Percentiles rank a stretch among this genome's conserved stretches.
phyloP scores from a whole-genome alignment of 1,284 basidiomycete species.

The Cutaneotrichosporon cavernicola region DNA sequence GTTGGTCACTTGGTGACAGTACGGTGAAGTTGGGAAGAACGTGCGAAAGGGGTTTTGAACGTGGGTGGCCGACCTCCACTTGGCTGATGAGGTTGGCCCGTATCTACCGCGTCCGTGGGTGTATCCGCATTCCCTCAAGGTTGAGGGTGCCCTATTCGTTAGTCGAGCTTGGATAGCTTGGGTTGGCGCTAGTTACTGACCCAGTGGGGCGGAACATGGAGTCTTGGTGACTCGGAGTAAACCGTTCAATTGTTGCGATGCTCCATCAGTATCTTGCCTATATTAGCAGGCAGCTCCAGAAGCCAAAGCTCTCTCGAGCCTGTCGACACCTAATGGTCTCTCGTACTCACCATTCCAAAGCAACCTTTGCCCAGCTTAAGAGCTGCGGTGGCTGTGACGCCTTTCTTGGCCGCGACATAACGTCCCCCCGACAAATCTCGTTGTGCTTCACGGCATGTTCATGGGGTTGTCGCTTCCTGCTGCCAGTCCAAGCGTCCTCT shows the following conservation, averaged over 20 bases:
- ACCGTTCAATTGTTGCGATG: background rate
- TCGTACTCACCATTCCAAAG: too few species aligned
- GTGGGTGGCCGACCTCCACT: conserved; percentile 9
- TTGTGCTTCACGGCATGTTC: too few species aligned
- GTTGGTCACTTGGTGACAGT: conserved; percentile 5
- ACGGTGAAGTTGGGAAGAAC: conserved; percentile 1
- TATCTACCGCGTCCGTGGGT: background rate
- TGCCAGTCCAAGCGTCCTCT: too few species aligned
- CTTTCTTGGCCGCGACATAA: too few species aligned
- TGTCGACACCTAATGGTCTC: too few species aligned
- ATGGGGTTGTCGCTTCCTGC: too few species aligned
- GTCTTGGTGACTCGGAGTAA: background rate
- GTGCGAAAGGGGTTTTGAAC: conserved; percentile 7
- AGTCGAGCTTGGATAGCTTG: background rate
- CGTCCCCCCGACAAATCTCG: too few species aligned
- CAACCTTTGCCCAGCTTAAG: too few species aligned
- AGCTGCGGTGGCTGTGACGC: too few species aligned
- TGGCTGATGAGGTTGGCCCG: background rate
- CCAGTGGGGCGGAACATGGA: background rate
- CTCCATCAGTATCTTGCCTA: too few species aligned
- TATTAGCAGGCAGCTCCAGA: too few species aligned
- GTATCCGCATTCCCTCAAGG: background rate
- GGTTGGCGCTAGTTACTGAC: background rate
- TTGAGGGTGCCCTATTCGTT: background rate
- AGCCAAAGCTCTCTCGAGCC: too few species aligned